phyloP scores from a whole-genome alignment of 148 eudicot genomes.

The Dianthus caryophyllus region DNA sequence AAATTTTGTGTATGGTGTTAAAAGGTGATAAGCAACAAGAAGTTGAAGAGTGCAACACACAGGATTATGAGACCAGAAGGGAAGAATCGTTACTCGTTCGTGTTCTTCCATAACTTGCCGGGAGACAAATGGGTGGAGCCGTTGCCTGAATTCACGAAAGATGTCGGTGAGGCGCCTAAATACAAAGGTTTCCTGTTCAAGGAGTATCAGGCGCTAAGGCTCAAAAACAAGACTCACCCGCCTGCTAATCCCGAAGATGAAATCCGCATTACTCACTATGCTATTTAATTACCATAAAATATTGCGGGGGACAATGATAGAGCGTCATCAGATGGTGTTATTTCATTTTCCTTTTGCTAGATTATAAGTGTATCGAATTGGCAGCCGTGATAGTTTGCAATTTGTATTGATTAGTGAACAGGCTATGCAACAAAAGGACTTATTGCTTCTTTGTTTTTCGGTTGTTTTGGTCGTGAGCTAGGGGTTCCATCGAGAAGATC shows the following conservation, averaged over 20 bases:
- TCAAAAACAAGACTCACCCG: conserved; percentile 13
- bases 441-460: too few relatives aligned
- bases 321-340: too few relatives aligned
- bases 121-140: conserved; percentile 14
- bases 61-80: conserved; percentile 13
- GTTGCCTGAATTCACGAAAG: conserved; percentile 8
- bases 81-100: conserved; percentile 8
- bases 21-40: conserved; percentile 15
- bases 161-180: conserved; percentile 3
- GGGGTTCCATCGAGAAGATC: too few relatives aligned
- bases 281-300: neutral
- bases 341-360: too few relatives aligned
- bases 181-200: conserved; percentile 10
- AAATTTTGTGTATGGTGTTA: neutral
- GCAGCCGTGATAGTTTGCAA: too few relatives aligned
- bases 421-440: too few relatives aligned
- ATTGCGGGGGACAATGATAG: too few relatives aligned
- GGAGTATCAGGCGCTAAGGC: conserved; percentile 8
- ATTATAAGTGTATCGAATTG: too few relatives aligned
- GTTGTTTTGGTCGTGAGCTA: too few relatives aligned
- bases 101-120: conserved; percentile 2
- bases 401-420: too few relatives aligned
- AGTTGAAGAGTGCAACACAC: conserved; percentile 15
- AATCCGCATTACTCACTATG: conserved; percentile 15
- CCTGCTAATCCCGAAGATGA: conserved; percentile 15